Evolutionary conservation across 805 yeast species (phyloP).

Genomic region (Yamadazyma phyllophila): DNA sequence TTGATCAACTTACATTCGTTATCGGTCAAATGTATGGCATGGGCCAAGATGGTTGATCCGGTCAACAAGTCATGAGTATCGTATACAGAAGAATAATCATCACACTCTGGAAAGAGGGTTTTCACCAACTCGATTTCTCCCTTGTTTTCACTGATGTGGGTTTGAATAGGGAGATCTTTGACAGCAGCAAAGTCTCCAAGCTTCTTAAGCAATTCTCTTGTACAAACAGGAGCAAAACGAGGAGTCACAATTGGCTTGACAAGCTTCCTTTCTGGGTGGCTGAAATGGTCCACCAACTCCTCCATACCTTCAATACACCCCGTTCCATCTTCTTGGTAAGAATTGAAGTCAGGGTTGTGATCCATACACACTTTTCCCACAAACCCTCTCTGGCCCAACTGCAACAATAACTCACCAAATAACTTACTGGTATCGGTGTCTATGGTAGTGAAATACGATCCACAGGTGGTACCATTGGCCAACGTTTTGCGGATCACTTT

Average conservation of each 20-base stretch:
- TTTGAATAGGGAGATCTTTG: constrained; percentile 67
- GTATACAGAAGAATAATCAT: constrained; percentile 75
- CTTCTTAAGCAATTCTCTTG: constrained; percentile 56
- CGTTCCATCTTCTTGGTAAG: constrained; percentile 60
- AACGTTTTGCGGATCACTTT: constrained; percentile 70
- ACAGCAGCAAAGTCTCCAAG: constrained; percentile 57
- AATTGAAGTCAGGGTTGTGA: constrained; percentile 61
- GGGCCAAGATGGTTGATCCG: constrained; percentile 77
- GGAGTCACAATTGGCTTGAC: constrained; percentile 85
- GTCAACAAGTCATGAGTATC: constrained; percentile 58
- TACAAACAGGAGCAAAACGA: constrained; percentile 88
- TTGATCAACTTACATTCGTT: constrained; percentile 62
- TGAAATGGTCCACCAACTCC: constrained; percentile 56
- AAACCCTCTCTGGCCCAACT: constrained; percentile 79
- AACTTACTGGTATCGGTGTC: constrained; percentile 73
- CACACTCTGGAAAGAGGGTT: constrained; percentile 67
- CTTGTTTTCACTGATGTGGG: constrained; percentile 84
- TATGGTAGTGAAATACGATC: constrained; percentile 87
- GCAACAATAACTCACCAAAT: constrained; percentile 68
- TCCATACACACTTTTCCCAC: constrained; percentile 96
- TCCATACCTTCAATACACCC: constrained; percentile 55
- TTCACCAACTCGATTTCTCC: constrained; percentile 73
- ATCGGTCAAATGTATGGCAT: constrained; percentile 73
- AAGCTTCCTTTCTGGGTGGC: constrained; percentile 31
- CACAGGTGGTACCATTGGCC: constrained; percentile 83